A percentile compares a stretch with the other conserved stretches of the same genome.
phyloP scores from a whole-genome alignment of 805 yeast genomes.

The Ogataea methylovora region DNA sequence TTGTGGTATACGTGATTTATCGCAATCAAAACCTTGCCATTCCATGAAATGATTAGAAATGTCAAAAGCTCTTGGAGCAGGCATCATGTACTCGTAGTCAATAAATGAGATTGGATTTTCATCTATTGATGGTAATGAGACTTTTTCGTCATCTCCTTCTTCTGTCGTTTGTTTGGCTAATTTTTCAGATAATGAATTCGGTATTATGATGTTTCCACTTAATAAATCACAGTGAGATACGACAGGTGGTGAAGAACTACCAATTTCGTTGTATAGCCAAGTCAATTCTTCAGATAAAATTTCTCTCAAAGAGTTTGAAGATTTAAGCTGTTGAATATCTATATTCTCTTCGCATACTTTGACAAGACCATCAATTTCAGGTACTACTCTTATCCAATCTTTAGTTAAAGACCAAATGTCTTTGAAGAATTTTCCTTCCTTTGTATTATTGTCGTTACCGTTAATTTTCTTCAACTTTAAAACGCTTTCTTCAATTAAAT shows the following conservation, averaged over 20 bases:
- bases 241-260: slow-evolving; percentile 43
- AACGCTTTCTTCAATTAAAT: slow-evolving; percentile 40
- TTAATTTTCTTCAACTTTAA: slow-evolving; percentile 28
- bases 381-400: slow-evolving; percentile 59
- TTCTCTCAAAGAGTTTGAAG: slow-evolving; percentile 16
- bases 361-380: slow-evolving; percentile 35
- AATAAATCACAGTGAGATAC: slow-evolving; percentile 66
- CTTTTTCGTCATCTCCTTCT: background rate
- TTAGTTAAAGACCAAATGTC: slow-evolving; percentile 54
- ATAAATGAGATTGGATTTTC: slow-evolving; percentile 47
- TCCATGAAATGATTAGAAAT: slow-evolving; percentile 70
- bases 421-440: slow-evolving; percentile 24
- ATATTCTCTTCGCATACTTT: slow-evolving; percentile 29
- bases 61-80: slow-evolving; percentile 68
- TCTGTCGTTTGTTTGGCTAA: no score
- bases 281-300: slow-evolving; percentile 41
- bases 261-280: slow-evolving; percentile 43
- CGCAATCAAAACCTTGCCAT: slow-evolving; percentile 80
- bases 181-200: slow-evolving; percentile 20
- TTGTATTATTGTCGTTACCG: slow-evolving; percentile 1
- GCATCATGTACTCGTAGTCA: slow-evolving; percentile 67
- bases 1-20: slow-evolving; percentile 47
- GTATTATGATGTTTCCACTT: slow-evolving; percentile 66
- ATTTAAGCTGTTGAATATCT: slow-evolving; percentile 12
- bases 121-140: background rate